Evolutionary conservation across 164 flowering plant genomes (phyloP).

Genomic region (Stephania yunnanensis): DNA sequence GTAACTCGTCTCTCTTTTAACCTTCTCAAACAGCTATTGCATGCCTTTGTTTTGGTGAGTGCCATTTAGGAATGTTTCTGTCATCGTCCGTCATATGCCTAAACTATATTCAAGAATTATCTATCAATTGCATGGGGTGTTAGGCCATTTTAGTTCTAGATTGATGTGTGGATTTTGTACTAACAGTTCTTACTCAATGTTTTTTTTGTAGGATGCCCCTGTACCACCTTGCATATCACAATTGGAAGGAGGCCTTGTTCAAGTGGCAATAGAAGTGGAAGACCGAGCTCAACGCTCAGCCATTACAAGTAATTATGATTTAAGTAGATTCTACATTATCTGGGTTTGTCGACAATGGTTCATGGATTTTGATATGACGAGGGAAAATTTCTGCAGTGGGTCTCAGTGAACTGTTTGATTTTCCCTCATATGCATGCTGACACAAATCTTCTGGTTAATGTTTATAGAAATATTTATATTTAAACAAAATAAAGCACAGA

Average conservation of each 20-base stretch:
- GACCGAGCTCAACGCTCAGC: conserved; percentile 98
- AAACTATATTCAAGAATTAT: neutral
- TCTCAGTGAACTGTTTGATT: neutral
- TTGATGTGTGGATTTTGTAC: neutral
- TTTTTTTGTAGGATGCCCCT: conserved; percentile 79
- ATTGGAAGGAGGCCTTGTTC: conserved; percentile 96
- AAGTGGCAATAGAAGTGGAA: conserved; percentile 98
- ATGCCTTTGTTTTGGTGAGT: neutral
- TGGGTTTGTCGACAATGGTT: neutral
- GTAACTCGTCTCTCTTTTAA: neutral
- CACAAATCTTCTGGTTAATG: neutral
- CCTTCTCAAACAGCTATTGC: neutral
- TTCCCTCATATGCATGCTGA: neutral
- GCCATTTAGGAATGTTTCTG: neutral
- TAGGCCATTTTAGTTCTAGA: neutral
- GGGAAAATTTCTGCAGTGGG: neutral
- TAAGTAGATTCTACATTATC: neutral
- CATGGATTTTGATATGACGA: neutral
- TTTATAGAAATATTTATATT: neutral
- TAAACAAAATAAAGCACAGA: neutral
- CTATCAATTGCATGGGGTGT: neutral
- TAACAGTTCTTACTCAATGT: conserved; percentile 4
- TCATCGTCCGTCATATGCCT: neutral
- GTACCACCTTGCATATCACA: conserved; percentile 98
- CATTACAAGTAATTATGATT: conserved; percentile 60